Conservation (phyloP, 257 asterid genomes). For the Datura wrightii region DNA sequence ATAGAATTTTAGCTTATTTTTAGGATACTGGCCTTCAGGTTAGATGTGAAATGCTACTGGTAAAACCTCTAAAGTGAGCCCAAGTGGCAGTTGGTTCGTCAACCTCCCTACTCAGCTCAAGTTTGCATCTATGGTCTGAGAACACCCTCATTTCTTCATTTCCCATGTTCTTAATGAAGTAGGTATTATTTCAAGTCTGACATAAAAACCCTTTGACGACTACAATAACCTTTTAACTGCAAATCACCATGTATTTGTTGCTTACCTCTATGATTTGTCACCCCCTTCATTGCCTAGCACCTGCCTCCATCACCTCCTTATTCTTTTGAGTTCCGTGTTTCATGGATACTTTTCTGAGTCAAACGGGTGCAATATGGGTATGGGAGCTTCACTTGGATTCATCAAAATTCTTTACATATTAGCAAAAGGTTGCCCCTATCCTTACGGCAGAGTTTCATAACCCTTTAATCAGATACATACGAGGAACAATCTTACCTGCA, state of each 20-base stretch:
- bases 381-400: constrained; percentile 9
- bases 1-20: no score
- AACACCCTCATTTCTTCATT: no score
- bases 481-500: not conserved
- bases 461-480: not conserved
- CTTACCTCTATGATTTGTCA: not conserved
- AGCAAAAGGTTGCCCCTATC: not conserved
- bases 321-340: not conserved
- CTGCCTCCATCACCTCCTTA: not conserved
- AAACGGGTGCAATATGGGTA: not conserved
- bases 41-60: no score
- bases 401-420: not conserved
- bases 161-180: constrained; percentile 6
- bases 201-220: not conserved
- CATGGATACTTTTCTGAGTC: not conserved
- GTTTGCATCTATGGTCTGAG: no score
- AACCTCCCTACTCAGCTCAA: no score
- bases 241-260: not conserved
- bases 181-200: not conserved
- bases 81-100: no score
- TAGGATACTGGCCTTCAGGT: no score
- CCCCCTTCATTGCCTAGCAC: not conserved
- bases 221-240: not conserved
- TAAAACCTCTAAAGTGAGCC: no score
- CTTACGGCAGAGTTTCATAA: not conserved